phyloP scores from a whole-genome alignment of 352 stramenopile genomes.

The Phytophthora litchii region DNA sequence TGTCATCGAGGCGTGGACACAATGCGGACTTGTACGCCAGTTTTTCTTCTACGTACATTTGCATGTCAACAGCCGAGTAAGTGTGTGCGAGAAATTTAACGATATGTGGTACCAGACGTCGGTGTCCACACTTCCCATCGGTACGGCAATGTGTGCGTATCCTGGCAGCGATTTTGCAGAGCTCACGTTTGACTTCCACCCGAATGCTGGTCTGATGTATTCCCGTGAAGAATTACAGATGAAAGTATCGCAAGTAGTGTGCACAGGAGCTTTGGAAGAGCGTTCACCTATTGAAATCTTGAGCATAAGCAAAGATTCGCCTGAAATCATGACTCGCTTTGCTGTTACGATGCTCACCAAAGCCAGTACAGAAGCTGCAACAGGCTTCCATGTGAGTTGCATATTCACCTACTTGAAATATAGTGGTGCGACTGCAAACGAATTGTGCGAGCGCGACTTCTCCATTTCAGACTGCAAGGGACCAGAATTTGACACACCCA shows the following conservation, averaged over 20 bases:
- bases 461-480: slow-evolving; percentile 63
- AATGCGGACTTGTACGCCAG: slow-evolving; percentile 52
- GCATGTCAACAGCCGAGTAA: slow-evolving; percentile 51
- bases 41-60: slow-evolving; percentile 60
- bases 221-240: slow-evolving; percentile 39
- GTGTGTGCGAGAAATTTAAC: slow-evolving; percentile 59
- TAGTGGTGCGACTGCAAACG: slow-evolving; percentile 15
- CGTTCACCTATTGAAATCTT: slow-evolving; percentile 43
- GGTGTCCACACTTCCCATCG: slow-evolving; percentile 38
- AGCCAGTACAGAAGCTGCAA: slow-evolving; percentile 40
- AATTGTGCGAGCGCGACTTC: slow-evolving; percentile 54
- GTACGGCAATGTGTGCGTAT: slow-evolving; percentile 52
- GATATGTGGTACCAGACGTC: slow-evolving; percentile 77
- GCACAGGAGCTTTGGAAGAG: slow-evolving; percentile 35
- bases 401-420: slow-evolving; percentile 57
- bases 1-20: slow-evolving; percentile 62
- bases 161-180: slow-evolving; percentile 68
- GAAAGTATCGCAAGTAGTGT: slow-evolving; percentile 54
- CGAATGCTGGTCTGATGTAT: slow-evolving; percentile 48
- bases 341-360: slow-evolving; percentile 58
- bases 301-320: slow-evolving; percentile 30
- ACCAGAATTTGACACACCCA: slow-evolving; percentile 51
- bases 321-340: slow-evolving; percentile 60
- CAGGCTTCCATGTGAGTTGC: slow-evolving; percentile 54
- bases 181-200: slow-evolving; percentile 68